Evolutionary conservation across 2,329 filamentous ascomycete genomes (phyloP).

Genomic region (Aureobasidium sp.): DNA sequence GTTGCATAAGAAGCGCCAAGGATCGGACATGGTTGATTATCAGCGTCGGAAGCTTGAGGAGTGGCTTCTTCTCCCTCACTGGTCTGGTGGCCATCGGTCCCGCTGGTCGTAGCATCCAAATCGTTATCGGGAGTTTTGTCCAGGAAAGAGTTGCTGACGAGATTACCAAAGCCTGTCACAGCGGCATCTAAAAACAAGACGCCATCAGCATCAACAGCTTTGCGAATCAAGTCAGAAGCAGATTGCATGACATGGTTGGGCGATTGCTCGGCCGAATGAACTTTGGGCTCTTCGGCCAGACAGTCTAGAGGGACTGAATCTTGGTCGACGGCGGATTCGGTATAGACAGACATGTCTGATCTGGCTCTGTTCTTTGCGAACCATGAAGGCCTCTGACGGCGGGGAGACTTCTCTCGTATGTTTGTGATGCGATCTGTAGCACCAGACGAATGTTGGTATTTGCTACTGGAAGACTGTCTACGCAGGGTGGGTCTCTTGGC

Average conservation of each 20-base stretch:
- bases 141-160: neutral
- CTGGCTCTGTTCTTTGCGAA: neutral
- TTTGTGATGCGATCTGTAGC: neutral
- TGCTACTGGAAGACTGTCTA: neutral
- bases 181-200: constrained; percentile 38
- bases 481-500: neutral
- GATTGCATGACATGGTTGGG: constrained; percentile 31
- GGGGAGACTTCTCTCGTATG: neutral
- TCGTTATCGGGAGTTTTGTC: neutral
- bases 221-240: constrained; percentile 42
- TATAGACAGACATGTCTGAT: neutral
- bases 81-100: neutral
- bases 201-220: constrained; percentile 43
- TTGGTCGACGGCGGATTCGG: neutral
- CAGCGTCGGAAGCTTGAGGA: neutral
- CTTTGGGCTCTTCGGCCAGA: neutral
- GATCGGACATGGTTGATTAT: neutral
- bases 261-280: neutral
- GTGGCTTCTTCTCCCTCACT: neutral
- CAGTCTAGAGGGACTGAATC: neutral
- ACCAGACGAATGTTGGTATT: neutral
- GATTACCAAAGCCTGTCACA: constrained; percentile 23
- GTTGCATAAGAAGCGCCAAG: neutral
- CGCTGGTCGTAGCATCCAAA: neutral
- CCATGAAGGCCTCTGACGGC: neutral